Evolutionary conservation across 1,139 yeast species (phyloP).

Genomic region (Debaryomycetaceae sp.): DNA sequence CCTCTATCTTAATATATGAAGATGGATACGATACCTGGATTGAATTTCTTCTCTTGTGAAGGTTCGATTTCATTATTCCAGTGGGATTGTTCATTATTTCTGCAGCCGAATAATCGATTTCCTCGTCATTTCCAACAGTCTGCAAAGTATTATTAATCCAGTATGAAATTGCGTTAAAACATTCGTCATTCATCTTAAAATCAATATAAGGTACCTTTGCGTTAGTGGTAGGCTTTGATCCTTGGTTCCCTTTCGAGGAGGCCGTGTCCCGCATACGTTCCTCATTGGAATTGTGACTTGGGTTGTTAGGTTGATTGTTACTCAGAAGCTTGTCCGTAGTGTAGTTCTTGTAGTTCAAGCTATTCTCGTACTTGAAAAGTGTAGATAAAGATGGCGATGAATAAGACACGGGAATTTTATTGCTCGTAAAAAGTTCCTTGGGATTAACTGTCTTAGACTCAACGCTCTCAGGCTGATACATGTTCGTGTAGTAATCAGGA

Average conservation of each 20-base stretch:
- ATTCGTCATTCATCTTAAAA: conserved; percentile 39
- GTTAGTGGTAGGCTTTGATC: conserved; percentile 1
- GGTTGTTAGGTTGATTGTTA: not conserved
- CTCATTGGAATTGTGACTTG: not conserved
- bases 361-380: conserved; percentile 4
- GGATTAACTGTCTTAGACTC: conserved; percentile 34
- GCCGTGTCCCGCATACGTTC: not conserved
- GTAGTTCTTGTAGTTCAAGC: conserved; percentile 3
- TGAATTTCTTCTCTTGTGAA: conserved; percentile 21
- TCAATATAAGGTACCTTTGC: conserved; percentile 16
- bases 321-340: conserved; percentile 1
- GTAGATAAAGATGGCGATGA: conserved; percentile 10
- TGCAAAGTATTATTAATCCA: conserved; percentile 31
- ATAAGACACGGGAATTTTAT: conserved; percentile 6
- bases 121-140: conserved; percentile 10
- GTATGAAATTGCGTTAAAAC: conserved; percentile 35
- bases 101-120: conserved; percentile 10
- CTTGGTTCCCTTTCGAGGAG: not conserved
- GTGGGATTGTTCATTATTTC: conserved; percentile 25
- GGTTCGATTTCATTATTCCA: conserved; percentile 18
- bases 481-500: conserved; percentile 7
- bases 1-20: conserved; percentile 3
- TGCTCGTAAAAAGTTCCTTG: conserved; percentile 23
- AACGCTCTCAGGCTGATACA: conserved; percentile 2
- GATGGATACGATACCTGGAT: conserved; percentile 14